phyloP scores from a whole-genome alignment of 257 asterid genomes.

The Solanum paucissectum region DNA sequence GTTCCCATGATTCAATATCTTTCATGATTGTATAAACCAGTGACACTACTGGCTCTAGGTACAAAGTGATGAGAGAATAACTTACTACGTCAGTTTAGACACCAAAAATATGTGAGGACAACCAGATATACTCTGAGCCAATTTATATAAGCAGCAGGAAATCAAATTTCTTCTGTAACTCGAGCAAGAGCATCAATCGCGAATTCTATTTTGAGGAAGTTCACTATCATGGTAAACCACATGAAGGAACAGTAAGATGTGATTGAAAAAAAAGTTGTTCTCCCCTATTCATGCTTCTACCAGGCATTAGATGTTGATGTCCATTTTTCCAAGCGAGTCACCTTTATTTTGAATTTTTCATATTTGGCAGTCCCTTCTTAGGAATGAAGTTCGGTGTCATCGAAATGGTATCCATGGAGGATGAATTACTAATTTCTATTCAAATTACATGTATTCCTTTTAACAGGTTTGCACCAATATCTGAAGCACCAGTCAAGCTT shows the following conservation, averaged over 20 bases:
- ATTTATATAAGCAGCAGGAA: neutral
- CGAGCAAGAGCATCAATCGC: neutral
- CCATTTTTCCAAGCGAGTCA: neutral
- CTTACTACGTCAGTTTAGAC: neutral
- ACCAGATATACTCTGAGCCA: neutral
- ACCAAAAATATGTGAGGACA: neutral
- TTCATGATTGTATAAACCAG: neutral
- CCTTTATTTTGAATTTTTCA: neutral
- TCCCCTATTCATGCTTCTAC: neutral
- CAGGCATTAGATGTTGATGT: neutral
- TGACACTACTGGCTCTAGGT: neutral
- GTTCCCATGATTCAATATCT: neutral
- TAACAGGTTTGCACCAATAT: neutral
- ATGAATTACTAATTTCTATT: neutral
- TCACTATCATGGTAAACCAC: neutral
- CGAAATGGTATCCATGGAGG: neutral
- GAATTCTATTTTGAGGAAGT: neutral
- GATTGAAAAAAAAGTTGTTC: neutral
- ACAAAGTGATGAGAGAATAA: neutral
- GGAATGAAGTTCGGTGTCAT: neutral
- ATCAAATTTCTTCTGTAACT: neutral
- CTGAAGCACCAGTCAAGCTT: constrained; percentile 6
- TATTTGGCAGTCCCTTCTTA: neutral
- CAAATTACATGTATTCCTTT: neutral
- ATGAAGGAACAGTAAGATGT: neutral